A percentile compares a stretch with the other conserved stretches of the same genome.
Conservation (phyloP, 371 early-diverging fungal species). For the Circinella umbellata region DNA sequence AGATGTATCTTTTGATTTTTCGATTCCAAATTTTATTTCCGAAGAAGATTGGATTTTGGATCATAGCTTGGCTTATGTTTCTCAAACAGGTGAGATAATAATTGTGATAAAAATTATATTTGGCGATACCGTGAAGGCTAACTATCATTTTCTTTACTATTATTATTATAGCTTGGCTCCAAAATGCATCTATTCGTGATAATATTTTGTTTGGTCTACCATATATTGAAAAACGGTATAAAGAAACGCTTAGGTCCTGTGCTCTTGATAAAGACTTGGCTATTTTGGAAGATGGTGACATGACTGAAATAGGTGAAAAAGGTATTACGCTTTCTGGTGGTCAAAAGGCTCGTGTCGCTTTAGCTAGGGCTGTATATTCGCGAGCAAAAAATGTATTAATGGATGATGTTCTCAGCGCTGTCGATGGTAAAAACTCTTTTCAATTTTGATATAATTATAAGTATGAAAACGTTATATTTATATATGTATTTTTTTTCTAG, state of each 20-base stretch:
- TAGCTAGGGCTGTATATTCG: conserved; percentile 88
- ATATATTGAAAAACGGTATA: conserved; percentile 68
- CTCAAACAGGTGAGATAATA: conserved; percentile 52
- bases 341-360: conserved; percentile 80
- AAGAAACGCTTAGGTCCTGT: conserved; percentile 66
- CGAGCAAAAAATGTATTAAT: conserved; percentile 73
- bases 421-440: conserved; percentile 58
- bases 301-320: conserved; percentile 89
- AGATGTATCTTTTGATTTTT: too few relatives aligned
- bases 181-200: conserved; percentile 79
- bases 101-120: too few relatives aligned
- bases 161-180: conserved; percentile 68
- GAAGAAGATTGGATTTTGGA: conserved; percentile 41
- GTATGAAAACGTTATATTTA: too few relatives aligned
- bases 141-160: too few relatives aligned
- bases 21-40: too few relatives aligned
- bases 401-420: conserved; percentile 87
- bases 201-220: conserved; percentile 84
- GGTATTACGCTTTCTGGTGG: conserved; percentile 91
- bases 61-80: conserved; percentile 74
- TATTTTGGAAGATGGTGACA: conserved; percentile 81
- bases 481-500: conserved; percentile 13
- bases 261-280: conserved; percentile 83
- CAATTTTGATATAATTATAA: too few relatives aligned
- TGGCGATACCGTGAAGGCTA: too few relatives aligned